phyloP scores from a whole-genome alignment of 2,329 filamentous ascomycete species.

The Zymoseptoria ardabiliae region DNA sequence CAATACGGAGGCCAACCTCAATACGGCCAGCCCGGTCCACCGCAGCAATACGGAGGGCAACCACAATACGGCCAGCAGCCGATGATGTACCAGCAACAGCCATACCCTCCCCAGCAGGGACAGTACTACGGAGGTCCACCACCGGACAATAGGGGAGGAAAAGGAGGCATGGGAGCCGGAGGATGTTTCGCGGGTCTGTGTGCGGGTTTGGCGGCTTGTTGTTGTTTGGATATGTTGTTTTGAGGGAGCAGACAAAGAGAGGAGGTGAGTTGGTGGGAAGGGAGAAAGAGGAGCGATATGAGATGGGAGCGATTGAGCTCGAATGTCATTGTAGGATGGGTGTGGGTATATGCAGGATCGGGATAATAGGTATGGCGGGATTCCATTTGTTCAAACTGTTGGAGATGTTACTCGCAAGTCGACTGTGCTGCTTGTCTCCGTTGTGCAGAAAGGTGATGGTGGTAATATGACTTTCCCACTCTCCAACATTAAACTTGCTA shows the following conservation, averaged over 20 bases:
- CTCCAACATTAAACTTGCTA: too few species aligned
- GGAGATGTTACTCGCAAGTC: too few species aligned
- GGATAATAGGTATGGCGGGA: too few species aligned
- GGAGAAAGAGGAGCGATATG: too few species aligned
- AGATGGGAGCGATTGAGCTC: too few species aligned
- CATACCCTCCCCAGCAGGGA: neutral
- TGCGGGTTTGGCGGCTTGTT: neutral
- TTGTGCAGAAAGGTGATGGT: too few species aligned
- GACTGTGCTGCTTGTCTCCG: too few species aligned
- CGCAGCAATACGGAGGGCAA: constrained; percentile 2
- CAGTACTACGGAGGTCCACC: neutral
- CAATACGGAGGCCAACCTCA: neutral
- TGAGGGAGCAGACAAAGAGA: neutral
- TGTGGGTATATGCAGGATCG: too few species aligned
- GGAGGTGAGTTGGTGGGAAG: too few species aligned
- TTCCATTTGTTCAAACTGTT: too few species aligned
- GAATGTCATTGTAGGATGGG: too few species aligned
- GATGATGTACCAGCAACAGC: neutral
- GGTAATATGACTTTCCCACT: too few species aligned
- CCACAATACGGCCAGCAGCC: constrained; percentile 1
- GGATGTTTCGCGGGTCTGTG: neutral
- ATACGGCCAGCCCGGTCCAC: constrained; percentile 14
- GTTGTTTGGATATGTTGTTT: neutral
- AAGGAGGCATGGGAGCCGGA: neutral
- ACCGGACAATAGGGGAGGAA: neutral